A percentile compares a stretch with the other conserved stretches of the same genome.
phyloP scores from a whole-genome alignment of 306 rosid genomes.

The Macrotyloma uniflorum region DNA sequence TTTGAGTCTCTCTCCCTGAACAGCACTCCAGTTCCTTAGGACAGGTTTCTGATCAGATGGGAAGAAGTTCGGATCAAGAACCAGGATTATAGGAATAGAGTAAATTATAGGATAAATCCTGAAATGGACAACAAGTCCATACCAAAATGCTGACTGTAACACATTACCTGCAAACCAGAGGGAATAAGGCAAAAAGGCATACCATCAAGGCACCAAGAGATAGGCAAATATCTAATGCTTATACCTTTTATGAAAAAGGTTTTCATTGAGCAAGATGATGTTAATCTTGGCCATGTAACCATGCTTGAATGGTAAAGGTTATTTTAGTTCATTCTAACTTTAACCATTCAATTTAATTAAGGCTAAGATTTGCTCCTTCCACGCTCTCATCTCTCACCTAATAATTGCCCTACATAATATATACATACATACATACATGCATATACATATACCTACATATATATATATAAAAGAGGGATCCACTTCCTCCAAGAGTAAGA shows the following conservation, averaged over 20 bases:
- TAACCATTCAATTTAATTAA: not conserved
- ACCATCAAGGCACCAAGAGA: conserved; percentile 32
- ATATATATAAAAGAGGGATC: no score
- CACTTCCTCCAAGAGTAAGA: no score
- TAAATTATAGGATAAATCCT: conserved; percentile 89
- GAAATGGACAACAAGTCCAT: conserved; percentile 92
- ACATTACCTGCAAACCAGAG: conserved; percentile 64
- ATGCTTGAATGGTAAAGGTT: not conserved
- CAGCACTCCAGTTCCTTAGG: conserved; percentile 64
- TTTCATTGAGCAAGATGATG: not conserved
- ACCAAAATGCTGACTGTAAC: conserved; percentile 96
- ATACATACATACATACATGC: no score
- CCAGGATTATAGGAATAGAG: conserved; percentile 73
- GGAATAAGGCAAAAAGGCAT: conserved; percentile 26
- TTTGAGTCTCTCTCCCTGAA: conserved; percentile 45
- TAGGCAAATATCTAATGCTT: conserved; percentile 27
- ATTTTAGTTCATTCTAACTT: not conserved
- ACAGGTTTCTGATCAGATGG: conserved; percentile 62
- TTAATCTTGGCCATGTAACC: not conserved
- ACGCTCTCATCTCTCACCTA: not conserved
- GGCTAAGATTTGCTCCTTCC: not conserved
- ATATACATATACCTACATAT: no score
- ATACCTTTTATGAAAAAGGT: no score
- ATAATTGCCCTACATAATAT: not conserved
- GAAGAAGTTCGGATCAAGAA: conserved; percentile 78